phyloP scores from a whole-genome alignment of 768 basidiomycete species.

The Auricularia cornea region DNA sequence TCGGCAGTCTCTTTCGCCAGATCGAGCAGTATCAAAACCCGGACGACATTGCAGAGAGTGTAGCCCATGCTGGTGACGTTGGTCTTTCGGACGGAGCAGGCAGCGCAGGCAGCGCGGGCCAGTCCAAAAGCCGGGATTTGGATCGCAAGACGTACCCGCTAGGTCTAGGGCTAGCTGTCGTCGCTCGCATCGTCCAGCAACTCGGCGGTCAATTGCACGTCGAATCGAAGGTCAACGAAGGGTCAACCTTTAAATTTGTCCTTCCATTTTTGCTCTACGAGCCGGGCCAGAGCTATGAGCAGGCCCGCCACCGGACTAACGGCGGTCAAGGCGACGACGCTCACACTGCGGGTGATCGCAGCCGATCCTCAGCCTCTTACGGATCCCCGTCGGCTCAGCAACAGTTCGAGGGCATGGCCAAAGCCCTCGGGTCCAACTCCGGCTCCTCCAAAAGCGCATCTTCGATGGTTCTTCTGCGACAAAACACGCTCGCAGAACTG shows the following conservation, averaged over 20 bases:
- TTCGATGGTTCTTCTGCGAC: no score
- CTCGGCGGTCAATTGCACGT: constrained; percentile 72
- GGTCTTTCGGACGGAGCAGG: neutral
- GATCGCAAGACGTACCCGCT: constrained; percentile 5
- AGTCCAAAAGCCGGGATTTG: neutral
- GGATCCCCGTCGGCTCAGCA: no score
- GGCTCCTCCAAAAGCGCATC: no score
- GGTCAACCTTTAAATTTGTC: constrained; percentile 65
- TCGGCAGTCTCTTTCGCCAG: constrained; percentile 71
- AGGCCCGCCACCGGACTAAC: neutral
- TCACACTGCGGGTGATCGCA: no score
- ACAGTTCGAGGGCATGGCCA: no score
- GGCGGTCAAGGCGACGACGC: neutral
- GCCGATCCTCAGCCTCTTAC: no score
- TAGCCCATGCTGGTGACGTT: neutral
- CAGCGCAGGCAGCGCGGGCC: neutral
- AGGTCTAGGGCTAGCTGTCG: constrained; percentile 73
- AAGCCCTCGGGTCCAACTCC: no score
- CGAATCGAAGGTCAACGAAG: constrained; percentile 57
- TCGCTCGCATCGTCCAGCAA: constrained; percentile 72
- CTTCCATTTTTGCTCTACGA: constrained; percentile 49
- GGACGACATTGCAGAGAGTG: neutral
- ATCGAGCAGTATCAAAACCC: constrained; percentile 40
- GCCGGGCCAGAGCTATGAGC: constrained; percentile 4
- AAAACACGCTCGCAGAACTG: no score